phyloP scores from a whole-genome alignment of 2,329 filamentous ascomycete genomes.

The Malbranchea cinnamomea region DNA sequence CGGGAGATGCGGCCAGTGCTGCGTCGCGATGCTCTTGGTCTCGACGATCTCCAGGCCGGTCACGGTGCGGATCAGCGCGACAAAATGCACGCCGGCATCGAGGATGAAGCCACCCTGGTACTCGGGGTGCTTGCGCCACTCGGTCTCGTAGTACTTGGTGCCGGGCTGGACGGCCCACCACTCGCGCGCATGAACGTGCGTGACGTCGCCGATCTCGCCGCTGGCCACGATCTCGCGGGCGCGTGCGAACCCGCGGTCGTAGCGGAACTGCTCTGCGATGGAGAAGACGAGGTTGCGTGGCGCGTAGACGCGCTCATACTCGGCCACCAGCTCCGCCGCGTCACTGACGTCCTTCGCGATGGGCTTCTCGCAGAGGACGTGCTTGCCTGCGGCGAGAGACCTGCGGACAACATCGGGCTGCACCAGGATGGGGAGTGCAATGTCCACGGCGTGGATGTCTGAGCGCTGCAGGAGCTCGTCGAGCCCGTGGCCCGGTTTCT shows the following conservation, averaged over 20 bases:
- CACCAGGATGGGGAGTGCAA: slow-evolving; percentile 37
- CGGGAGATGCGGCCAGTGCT: slow-evolving; percentile 36
- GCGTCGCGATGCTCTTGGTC: slow-evolving; percentile 33
- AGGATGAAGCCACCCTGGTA: slow-evolving; percentile 46
- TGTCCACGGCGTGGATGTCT: slow-evolving; percentile 37
- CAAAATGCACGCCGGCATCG: slow-evolving; percentile 43
- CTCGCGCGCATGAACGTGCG: slow-evolving; percentile 36
- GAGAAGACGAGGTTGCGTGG: slow-evolving; percentile 27
- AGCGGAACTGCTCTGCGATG: slow-evolving; percentile 45
- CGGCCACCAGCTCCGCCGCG: slow-evolving; percentile 35
- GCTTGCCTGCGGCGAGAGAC: slow-evolving; percentile 37
- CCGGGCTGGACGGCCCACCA: slow-evolving; percentile 31
- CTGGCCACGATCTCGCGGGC: slow-evolving; percentile 30
- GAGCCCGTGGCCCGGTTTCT: slow-evolving; percentile 28
- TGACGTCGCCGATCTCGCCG: slow-evolving; percentile 30
- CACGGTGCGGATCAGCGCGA: slow-evolving; percentile 37
- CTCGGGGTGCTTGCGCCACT: slow-evolving; percentile 41
- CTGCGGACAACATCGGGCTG: slow-evolving; percentile 38
- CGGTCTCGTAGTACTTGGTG: slow-evolving; percentile 41
- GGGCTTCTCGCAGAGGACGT: slow-evolving; percentile 44
- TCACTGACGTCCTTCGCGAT: slow-evolving; percentile 39
- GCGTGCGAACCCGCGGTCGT: slow-evolving; percentile 32
- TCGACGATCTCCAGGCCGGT: slow-evolving; percentile 30
- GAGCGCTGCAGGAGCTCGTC: slow-evolving; percentile 32
- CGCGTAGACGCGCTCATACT: slow-evolving; percentile 33